Conservation (phyloP, 768 basidiomycete genomes). For the Bullera alba region DNA sequence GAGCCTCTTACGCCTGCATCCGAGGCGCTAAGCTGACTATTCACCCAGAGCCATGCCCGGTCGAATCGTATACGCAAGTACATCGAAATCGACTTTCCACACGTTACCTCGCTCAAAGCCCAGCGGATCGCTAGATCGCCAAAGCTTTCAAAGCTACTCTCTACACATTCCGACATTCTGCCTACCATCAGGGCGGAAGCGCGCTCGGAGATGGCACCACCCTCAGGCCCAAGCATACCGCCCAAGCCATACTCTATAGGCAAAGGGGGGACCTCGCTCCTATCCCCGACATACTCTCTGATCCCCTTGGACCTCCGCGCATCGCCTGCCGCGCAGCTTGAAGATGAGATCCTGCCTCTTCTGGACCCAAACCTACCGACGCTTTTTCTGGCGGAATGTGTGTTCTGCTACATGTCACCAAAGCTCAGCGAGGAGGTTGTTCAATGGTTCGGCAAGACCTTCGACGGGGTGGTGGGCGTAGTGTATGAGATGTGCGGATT, state of each 20-base stretch:
- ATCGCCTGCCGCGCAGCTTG: not conserved
- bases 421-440: constrained; percentile 57
- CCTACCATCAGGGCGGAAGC: constrained; percentile 1
- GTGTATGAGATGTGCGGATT: constrained; percentile 93
- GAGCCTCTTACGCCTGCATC: too few relatives aligned
- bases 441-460: constrained; percentile 64
- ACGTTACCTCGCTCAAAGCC: constrained; percentile 69
- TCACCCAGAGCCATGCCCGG: too few relatives aligned
- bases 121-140: constrained; percentile 37
- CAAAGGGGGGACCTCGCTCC: constrained; percentile 49
- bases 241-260: constrained; percentile 22
- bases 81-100: constrained; percentile 84
- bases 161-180: not conserved
- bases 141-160: constrained; percentile 9
- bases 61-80: constrained; percentile 62
- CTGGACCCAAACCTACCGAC: constrained; percentile 67
- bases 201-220: not conserved
- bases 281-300: constrained; percentile 57
- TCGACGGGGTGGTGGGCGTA: constrained; percentile 47
- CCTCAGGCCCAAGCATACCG: not conserved
- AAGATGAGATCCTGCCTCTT: constrained; percentile 16
- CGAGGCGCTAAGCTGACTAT: too few relatives aligned
- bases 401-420: constrained; percentile 78
- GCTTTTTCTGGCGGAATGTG: constrained; percentile 84
- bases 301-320: constrained; percentile 68